These are phyloP conservation scores for Arthrobotrys pseudoclavata DNA, from an alignment of 2,329 filamentous ascomycete genomes.

Conservation along the genomic window DNA sequence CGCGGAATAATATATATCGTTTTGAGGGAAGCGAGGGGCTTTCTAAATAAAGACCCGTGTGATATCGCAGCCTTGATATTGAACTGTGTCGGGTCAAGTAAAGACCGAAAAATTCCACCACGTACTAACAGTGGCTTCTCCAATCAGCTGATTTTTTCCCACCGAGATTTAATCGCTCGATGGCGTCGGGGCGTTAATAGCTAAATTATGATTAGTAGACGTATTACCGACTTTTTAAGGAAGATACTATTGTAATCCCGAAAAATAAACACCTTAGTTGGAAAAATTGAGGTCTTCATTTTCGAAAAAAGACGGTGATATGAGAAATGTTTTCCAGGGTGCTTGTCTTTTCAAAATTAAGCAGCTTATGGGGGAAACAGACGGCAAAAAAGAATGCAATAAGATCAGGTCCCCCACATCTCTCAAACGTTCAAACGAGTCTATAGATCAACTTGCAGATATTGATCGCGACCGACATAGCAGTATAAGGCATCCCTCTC, in stretches of 20 bases:
- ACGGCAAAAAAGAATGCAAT: constrained; percentile 5
- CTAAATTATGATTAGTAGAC: constrained; percentile 8
- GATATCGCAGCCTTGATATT: constrained; percentile 31
- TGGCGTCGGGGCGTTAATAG: constrained; percentile 25
- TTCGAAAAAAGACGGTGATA: constrained; percentile 29
- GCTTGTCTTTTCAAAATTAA: neutral
- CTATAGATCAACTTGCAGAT: constrained; percentile 25
- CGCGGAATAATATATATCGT: constrained; percentile 39
- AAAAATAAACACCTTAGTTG: neutral
- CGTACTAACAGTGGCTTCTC: neutral
- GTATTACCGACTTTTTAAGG: constrained; percentile 22
- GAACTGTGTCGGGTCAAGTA: constrained; percentile 11
- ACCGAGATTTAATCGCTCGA: constrained; percentile 18
- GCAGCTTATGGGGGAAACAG: neutral
- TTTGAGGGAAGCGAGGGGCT: constrained; percentile 24
- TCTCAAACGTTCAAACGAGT: neutral
- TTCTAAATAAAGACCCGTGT: constrained; percentile 50
- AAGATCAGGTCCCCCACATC: neutral
- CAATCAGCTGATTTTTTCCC: constrained; percentile 22
- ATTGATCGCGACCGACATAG: constrained; percentile 27
- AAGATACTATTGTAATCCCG: neutral
- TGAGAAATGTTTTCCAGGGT: constrained; percentile 15
- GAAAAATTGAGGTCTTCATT: constrained; percentile 6
- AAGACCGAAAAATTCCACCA: constrained; percentile 4
- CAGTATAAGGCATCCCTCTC: constrained; percentile 11